phyloP scores from a whole-genome alignment of 2,329 filamentous ascomycete species.

The Pyrenophora seminiperda region DNA sequence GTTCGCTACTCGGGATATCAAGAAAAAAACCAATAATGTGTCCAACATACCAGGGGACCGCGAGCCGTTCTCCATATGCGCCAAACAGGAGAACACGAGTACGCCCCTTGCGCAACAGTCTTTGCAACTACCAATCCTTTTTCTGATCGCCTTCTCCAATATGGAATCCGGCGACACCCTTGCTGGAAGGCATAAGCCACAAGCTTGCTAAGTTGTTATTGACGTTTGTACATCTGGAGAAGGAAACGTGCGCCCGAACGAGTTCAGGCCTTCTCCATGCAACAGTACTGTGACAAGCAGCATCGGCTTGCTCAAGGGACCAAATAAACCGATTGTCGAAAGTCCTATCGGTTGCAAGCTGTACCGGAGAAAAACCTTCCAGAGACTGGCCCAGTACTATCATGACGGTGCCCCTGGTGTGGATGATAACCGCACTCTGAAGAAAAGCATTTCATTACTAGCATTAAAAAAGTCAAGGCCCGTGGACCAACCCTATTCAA shows the following conservation, averaged over 20 bases:
- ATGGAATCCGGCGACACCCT: neutral
- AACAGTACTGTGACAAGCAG: too few relatives aligned
- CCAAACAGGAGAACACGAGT: neutral
- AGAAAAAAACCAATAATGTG: slow-evolving; percentile 10
- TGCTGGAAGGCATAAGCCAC: slow-evolving; percentile 2
- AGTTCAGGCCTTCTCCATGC: neutral
- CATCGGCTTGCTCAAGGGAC: too few relatives aligned
- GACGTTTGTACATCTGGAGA: neutral
- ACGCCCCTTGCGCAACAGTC: slow-evolving; percentile 1
- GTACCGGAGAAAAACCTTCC: neutral
- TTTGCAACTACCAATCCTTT: neutral
- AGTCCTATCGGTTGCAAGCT: too few relatives aligned
- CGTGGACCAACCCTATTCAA: neutral
- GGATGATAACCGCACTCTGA: neutral
- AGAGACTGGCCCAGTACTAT: neutral
- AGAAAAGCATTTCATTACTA: slow-evolving; percentile 5
- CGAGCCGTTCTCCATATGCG: slow-evolving; percentile 2
- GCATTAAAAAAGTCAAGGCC: neutral
- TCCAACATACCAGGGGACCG: neutral
- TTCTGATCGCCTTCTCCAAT: neutral
- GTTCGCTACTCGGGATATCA: slow-evolving; percentile 7
- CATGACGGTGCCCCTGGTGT: neutral
- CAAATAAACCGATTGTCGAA: too few relatives aligned
- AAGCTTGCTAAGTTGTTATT: neutral
- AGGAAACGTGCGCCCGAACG: neutral